These are phyloP conservation scores for Baeospora myosura DNA, from an alignment of 1,284 basidiomycete species.

Conservation along the genomic window DNA sequence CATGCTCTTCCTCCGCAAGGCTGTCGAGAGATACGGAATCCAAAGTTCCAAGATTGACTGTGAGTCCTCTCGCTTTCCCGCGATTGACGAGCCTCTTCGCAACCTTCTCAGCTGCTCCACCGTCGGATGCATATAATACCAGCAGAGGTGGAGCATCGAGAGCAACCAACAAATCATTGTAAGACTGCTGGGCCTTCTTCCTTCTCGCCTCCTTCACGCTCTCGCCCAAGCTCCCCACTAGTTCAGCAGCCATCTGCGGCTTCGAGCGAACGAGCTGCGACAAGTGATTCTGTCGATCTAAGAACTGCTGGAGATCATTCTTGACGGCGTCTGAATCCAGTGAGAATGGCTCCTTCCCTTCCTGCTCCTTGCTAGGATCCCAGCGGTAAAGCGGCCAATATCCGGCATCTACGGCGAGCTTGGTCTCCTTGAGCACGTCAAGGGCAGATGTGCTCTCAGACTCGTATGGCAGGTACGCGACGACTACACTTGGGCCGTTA, in stretches of 20 bases:
- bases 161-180: slow-evolving; percentile 76
- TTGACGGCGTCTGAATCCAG: slow-evolving; percentile 94
- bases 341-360: slow-evolving; percentile 79
- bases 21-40: slow-evolving; percentile 76
- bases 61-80: slow-evolving; percentile 81
- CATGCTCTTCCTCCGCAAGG: slow-evolving; percentile 73
- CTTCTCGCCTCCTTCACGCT: slow-evolving; percentile 80
- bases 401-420: slow-evolving; percentile 91
- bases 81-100: slow-evolving; percentile 84
- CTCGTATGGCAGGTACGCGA: slow-evolving; percentile 92
- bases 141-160: slow-evolving; percentile 89
- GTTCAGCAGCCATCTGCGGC: slow-evolving; percentile 77
- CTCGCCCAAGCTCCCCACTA: slow-evolving; percentile 82
- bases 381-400: slow-evolving; percentile 99
- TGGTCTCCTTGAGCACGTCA: slow-evolving; percentile 92
- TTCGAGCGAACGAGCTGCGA: slow-evolving; percentile 82
- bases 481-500: slow-evolving; percentile 85
- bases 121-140: slow-evolving; percentile 90
- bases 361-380: slow-evolving; percentile 80
- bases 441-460: slow-evolving; percentile 74
- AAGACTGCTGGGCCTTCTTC: slow-evolving; percentile 80
- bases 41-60: slow-evolving; percentile 64
- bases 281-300: slow-evolving; percentile 94
- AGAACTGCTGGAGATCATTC: slow-evolving; percentile 90
- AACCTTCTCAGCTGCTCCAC: slow-evolving; percentile 91